Base-by-base conservation (phyloP, 345 rosid species). In the Eucalyptus fibrosa region DNA sequence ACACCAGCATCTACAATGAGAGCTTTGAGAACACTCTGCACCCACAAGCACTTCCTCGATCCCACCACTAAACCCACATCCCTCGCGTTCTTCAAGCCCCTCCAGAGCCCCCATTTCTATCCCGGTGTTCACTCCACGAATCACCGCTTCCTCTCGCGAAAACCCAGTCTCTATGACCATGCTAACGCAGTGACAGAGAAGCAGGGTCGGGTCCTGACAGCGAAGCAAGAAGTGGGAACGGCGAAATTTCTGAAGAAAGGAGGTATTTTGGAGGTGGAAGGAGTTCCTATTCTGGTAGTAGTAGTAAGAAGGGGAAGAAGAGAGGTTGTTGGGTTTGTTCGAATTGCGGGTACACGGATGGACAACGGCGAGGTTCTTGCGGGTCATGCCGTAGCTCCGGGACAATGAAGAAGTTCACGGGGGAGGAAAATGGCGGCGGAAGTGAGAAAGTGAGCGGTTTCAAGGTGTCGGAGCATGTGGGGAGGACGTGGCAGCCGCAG, bases 291-390 rank as follows among this genome's bases (percentile, higher is more conserved):
- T 37, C 37, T 42, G 42, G 42, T 42, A 6, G 42, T 5, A 42
- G 42, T 6, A 6, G 42, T 42, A 42, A 93, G 91, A 94, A 94
- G 32, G 92, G 94, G 91, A 91, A 90, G 89, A 89, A 34, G 77
- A 94, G 90, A 86, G 86, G 59, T 37, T 88, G 59, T 65, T 97
- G 96, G 95, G 99, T 97, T 69, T 97, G 98, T 87, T 90, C 91
- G 30, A 82, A 87, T 59, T 97, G 99, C 86, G 99, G 99, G 37
- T 80, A 92, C 65, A 80, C 94, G 17, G 96, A 95, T 1, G 98
- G 96, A 21, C 98, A 97, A 90, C 96, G 99, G 99, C 95, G 99
- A 99, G 99, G 99, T 5, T 87, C 88, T 81, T 97, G 99, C 88
- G 94, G 95, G 49, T 30, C 91, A 17, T 96, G 99, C 50, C 59